Percentiles rank a stretch among this genome's conserved stretches.
Evolutionary conservation across 163 green algal species (phyloP).

Genomic region (Chloromonas sp.): DNA sequence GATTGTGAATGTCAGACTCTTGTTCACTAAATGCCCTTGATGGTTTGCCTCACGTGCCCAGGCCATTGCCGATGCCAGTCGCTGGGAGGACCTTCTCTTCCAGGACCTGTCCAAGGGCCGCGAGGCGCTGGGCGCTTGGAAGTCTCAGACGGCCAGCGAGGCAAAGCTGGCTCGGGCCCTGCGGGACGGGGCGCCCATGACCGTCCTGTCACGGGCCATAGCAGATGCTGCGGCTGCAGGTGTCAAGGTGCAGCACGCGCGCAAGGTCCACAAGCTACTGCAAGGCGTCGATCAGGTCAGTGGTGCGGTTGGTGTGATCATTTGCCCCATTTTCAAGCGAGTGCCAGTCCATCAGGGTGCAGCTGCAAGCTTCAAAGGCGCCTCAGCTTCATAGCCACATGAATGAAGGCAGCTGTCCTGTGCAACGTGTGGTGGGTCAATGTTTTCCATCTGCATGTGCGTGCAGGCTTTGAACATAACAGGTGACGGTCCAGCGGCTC

Average conservation of each 20-base stretch:
- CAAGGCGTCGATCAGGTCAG: constrained; percentile 49
- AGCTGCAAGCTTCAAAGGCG: too few species aligned
- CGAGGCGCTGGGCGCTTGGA: constrained; percentile 56
- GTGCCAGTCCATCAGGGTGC: too few species aligned
- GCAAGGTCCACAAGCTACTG: constrained; percentile 67
- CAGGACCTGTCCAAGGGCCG: constrained; percentile 39
- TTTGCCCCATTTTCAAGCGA: too few species aligned
- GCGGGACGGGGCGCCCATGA: constrained; percentile 27
- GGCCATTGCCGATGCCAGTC: not conserved
- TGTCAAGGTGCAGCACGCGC: constrained; percentile 59
- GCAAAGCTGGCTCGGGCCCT: constrained; percentile 57
- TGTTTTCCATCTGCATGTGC: too few species aligned
- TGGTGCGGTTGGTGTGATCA: not conserved
- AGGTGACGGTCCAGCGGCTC: constrained; percentile 19
- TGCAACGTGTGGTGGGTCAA: too few species aligned
- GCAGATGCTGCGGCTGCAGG: constrained; percentile 64
- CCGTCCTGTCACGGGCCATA: constrained; percentile 37
- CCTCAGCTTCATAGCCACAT: too few species aligned
- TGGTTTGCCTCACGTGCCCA: not conserved
- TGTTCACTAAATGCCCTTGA: not conserved
- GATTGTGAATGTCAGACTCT: too few species aligned
- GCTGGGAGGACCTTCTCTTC: constrained; percentile 45
- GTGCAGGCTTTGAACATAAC: too few species aligned
- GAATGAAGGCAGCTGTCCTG: too few species aligned
- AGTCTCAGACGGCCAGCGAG: constrained; percentile 39